These are phyloP conservation scores for Geranium brycei DNA, from an alignment of 345 rosid species.

Conservation along the genomic window DNA sequence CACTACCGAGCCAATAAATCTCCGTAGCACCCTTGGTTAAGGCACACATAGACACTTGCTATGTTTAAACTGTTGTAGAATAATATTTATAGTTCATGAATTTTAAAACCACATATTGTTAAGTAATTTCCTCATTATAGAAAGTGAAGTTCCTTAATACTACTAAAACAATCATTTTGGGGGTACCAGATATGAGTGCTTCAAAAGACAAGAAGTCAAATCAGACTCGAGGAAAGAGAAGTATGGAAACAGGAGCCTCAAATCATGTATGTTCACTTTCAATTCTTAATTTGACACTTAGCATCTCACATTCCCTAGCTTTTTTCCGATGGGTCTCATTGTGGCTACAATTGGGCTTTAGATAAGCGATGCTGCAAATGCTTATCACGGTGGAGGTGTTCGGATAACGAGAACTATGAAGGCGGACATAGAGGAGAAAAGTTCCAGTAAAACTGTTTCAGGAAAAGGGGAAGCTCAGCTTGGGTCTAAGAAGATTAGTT, in stretches of 20 bases:
- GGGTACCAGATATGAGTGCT: constrained; percentile 11
- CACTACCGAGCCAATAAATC: no score
- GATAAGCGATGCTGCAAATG: constrained; percentile 2
- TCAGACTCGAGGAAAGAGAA: constrained; percentile 1
- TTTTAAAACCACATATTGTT: no score
- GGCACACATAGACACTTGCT: no score
- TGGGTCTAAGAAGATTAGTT: neutral
- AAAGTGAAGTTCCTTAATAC: neutral
- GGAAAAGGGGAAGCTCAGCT: neutral
- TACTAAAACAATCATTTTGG: constrained; percentile 3
- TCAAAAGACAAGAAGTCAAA: constrained; percentile 12
- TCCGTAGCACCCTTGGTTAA: no score
- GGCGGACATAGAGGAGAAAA: neutral
- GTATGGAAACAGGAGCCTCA: constrained; percentile 4
- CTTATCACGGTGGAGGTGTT: neutral
- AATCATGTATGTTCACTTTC: constrained; percentile 1
- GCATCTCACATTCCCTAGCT: neutral
- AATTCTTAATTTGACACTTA: neutral
- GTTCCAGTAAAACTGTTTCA: no score
- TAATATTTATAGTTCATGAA: no score
- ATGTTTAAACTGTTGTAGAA: no score
- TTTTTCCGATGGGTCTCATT: neutral
- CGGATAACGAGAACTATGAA: neutral
- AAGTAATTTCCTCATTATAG: no score
- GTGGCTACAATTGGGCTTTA: neutral